Conservation (phyloP, 2,329 filamentous ascomycete species). For the Coniochaeta prunicola region DNA sequence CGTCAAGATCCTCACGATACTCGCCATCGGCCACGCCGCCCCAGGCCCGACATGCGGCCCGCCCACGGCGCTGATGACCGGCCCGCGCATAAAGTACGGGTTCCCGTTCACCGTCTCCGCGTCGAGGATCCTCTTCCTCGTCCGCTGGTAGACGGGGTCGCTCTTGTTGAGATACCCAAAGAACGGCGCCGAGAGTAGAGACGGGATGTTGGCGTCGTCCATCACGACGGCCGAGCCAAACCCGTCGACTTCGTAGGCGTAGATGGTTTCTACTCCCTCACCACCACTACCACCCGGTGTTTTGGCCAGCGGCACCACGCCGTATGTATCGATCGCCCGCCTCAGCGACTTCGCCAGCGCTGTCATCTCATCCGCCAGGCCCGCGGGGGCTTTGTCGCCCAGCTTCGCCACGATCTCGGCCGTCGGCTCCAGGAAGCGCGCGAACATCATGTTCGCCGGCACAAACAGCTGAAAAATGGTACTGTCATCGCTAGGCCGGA, state of each 20-base stretch:
- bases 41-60: constrained; percentile 51
- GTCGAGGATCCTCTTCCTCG: constrained; percentile 61
- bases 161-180: constrained; percentile 49
- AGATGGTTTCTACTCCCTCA: constrained; percentile 45
- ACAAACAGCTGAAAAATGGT: constrained; percentile 82
- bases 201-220: constrained; percentile 63
- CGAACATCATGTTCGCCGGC: constrained; percentile 83
- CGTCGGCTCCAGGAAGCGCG: constrained; percentile 49
- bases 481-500: constrained; percentile 84
- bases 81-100: constrained; percentile 57
- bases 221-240: constrained; percentile 54
- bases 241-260: constrained; percentile 67
- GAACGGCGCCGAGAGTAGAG: constrained; percentile 52
- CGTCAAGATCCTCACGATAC: constrained; percentile 74
- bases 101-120: constrained; percentile 47
- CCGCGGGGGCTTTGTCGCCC: constrained; percentile 24
- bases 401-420: constrained; percentile 36
- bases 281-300: not conserved
- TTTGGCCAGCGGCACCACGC: constrained; percentile 39
- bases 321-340: constrained; percentile 14
- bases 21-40: constrained; percentile 82
- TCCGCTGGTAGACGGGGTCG: constrained; percentile 64
- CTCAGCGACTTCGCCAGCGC: constrained; percentile 44
- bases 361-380: constrained; percentile 51
- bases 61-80: constrained; percentile 42